Evolutionary conservation across 2,329 filamentous ascomycete species (phyloP), one percentile per base, ranked within the genome.

Genomic region (Coniella vitis): DNA sequence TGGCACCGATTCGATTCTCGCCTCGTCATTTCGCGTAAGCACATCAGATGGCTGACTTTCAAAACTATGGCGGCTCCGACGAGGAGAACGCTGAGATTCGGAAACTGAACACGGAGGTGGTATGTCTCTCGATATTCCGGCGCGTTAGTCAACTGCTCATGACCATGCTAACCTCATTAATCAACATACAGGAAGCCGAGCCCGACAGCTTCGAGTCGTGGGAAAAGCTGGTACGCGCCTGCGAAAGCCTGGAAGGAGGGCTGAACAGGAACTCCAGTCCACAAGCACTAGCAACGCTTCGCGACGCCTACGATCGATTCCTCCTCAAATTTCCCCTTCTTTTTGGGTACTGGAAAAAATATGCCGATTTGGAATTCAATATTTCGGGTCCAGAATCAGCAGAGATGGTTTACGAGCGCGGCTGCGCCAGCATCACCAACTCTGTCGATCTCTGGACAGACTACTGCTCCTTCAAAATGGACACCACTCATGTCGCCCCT

Each of bases 261-360:
- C 79, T 98, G 55, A 96, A 94, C 65, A 86, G 93, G 59, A 98
- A 98, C 70, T 97, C 93, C 37, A 96, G 87, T 64, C 90, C 93
- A 1, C 87, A 94, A 62, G 88, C 93, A 22, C 90, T 98, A 59
- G 84, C 89, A 17, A 84, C 89, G 10, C 85, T 90, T 48, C 86
- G 93, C 67, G 83, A 87, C 65, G 81, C 87, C 54, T 97, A 95
- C 72, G 90, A 98, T 65, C 82, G 86, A 41, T 94, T 98, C 63
- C 84, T 98, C 19, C 81, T 87, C 53, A 96, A 95, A 63, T 98
- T 96, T 57, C 93, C 93, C 3, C 78, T 97, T 10, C 81, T 97
- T 35, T 98, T 97, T 61, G 93, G 91, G 45, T 98, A 97, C 72
- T 98, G 93, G 93, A 97, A 97, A 74, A 97, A 96, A 66, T 98